These are phyloP conservation scores for Psilocybe tampanensis DNA, from an alignment of 768 basidiomycete genomes.

Conservation along the genomic window DNA sequence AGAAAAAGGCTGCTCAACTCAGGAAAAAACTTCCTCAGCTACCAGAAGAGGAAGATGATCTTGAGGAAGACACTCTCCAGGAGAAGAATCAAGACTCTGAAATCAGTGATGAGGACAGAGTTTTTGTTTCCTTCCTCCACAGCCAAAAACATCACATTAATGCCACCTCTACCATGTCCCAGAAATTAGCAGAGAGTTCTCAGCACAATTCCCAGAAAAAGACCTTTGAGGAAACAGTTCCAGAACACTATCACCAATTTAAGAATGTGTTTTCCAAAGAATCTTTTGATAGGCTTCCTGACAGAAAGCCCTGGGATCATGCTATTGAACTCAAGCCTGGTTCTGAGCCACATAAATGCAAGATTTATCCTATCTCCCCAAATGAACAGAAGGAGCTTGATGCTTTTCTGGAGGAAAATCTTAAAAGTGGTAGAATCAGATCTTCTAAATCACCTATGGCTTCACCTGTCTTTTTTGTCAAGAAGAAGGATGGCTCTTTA, in stretches of 20 bases:
- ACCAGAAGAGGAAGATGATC: background rate
- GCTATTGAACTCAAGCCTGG: slow-evolving; percentile 21
- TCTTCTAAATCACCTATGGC: slow-evolving; percentile 17
- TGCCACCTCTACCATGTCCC: slow-evolving; percentile 4
- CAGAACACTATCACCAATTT: slow-evolving; percentile 1
- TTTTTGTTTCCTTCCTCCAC: background rate
- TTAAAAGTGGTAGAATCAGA: slow-evolving; percentile 7
- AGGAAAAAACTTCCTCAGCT: slow-evolving; percentile 1
- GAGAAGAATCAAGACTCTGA: background rate
- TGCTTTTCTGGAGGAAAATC: slow-evolving; percentile 16
- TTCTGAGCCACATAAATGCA: slow-evolving; percentile 39
- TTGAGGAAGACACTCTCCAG: no score
- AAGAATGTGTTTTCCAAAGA: slow-evolving; percentile 9
- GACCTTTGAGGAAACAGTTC: slow-evolving; percentile 1
- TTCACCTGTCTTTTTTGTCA: slow-evolving; percentile 17
- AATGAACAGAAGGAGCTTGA: slow-evolving; percentile 34
- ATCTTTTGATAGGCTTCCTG: slow-evolving; percentile 12
- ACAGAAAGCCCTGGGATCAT: slow-evolving; percentile 15
- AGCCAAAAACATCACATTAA: background rate
- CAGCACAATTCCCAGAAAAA: slow-evolving; percentile 3
- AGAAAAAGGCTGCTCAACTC: background rate
- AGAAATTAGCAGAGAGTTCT: background rate
- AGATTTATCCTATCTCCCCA: slow-evolving; percentile 29
- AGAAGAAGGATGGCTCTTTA: slow-evolving; percentile 21
- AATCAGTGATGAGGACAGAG: background rate